These are phyloP conservation scores for Rhizophagus clarus DNA, from an alignment of 192 early-diverging fungal species.

Conservation along the genomic window DNA sequence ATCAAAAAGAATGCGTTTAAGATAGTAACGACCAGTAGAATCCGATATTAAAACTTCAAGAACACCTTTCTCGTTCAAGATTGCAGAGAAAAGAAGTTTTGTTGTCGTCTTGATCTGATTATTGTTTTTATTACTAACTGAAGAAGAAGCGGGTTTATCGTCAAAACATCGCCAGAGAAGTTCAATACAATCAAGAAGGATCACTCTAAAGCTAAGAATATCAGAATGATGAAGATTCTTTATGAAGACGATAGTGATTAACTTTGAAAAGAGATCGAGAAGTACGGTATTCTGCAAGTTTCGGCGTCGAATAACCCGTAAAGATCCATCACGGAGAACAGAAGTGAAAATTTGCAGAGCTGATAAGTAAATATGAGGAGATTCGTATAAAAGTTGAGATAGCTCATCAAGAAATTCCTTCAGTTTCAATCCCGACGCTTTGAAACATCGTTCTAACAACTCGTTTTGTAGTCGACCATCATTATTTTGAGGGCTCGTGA, in stretches of 20 bases:
- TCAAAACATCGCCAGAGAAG: not conserved
- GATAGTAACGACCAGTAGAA: not conserved
- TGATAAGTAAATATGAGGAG: not conserved
- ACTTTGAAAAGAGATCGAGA: not conserved
- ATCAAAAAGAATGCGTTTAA: constrained; percentile 1
- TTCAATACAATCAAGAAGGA: not conserved
- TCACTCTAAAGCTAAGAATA: not conserved
- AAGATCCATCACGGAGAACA: not conserved
- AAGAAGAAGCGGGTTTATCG: not conserved
- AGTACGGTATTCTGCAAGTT: not conserved
- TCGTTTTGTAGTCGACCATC: not conserved
- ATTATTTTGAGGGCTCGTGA: not conserved
- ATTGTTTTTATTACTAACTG: not conserved
- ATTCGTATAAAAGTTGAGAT: not conserved
- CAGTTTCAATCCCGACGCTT: not conserved
- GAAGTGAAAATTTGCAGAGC: not conserved
- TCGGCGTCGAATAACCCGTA: not conserved
- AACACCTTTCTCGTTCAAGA: not conserved
- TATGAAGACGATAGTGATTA: not conserved
- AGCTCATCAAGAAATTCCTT: not conserved
- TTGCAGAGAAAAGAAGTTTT: not conserved
- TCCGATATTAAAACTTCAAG: constrained; percentile 9
- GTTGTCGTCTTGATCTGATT: not conserved
- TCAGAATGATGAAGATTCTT: not conserved
- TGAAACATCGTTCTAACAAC: not conserved